Evolutionary conservation across 257 asterid genomes (phyloP).

Genomic region (Linderniella brevidens): DNA sequence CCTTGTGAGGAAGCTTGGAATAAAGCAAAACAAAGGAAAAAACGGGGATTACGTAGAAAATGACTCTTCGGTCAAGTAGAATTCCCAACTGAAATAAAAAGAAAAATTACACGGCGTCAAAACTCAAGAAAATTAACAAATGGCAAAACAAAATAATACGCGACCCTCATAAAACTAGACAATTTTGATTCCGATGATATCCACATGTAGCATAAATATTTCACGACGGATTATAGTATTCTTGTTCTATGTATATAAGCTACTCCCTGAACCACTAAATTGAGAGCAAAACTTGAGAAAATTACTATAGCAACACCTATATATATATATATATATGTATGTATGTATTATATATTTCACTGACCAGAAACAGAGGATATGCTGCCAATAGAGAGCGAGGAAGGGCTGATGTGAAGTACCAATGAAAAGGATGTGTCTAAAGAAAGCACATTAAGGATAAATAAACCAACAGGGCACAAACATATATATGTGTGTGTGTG

Average conservation of each 20-base stretch:
- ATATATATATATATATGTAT: neutral
- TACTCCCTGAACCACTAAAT: no score
- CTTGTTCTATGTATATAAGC: no score
- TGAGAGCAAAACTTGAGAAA: no score
- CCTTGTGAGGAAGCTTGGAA: slow-evolving; percentile 98
- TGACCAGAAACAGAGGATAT: slow-evolving; percentile 86
- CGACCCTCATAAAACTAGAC: neutral
- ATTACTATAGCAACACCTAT: neutral
- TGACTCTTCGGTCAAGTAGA: slow-evolving; percentile 62
- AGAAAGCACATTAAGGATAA: slow-evolving; percentile 19
- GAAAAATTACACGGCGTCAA: slow-evolving; percentile 10
- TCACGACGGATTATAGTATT: no score
- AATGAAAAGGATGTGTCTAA: slow-evolving; percentile 77
- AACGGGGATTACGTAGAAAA: slow-evolving; percentile 47
- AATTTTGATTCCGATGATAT: no score
- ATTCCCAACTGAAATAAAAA: slow-evolving; percentile 65
- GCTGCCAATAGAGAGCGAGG: slow-evolving; percentile 87
- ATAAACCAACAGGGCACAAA: no score
- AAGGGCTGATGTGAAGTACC: slow-evolving; percentile 98
- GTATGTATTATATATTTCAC: slow-evolving; percentile 10
- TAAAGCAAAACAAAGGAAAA: slow-evolving; percentile 65
- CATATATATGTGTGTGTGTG: no score
- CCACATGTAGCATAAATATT: no score
- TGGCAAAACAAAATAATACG: neutral
- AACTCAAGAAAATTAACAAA: slow-evolving; percentile 6